Evolutionary conservation across 2,329 filamentous ascomycete genomes (phyloP).

Genomic region (Colletotrichum euphorbiae): DNA sequence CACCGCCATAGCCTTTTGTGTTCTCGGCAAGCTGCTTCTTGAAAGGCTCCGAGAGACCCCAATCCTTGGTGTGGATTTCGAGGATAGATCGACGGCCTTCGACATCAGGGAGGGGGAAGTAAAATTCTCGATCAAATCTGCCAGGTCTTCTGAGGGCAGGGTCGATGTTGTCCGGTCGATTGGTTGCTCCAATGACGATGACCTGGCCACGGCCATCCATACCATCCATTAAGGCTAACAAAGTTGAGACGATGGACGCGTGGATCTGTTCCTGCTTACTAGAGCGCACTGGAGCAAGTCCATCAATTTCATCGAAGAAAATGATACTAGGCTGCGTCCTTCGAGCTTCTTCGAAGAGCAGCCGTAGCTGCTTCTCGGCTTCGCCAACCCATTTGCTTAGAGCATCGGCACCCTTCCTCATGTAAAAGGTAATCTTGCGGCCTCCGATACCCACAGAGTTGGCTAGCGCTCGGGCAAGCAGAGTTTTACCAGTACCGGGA

Average conservation of each 20-base stretch:
- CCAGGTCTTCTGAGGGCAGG: constrained; percentile 94
- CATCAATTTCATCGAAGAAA: constrained; percentile 99
- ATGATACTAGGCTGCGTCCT: constrained; percentile 99
- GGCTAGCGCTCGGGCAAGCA: constrained; percentile 92
- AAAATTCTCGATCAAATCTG: constrained; percentile 97
- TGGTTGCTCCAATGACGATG: constrained; percentile 98
- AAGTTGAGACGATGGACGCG: constrained; percentile 93
- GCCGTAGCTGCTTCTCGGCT: constrained; percentile 91
- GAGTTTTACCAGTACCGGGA: constrained; percentile 95
- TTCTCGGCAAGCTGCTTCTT: constrained; percentile 86
- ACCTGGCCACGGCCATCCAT: constrained; percentile 99
- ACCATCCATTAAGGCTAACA: constrained; percentile 95
- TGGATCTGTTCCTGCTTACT: constrained; percentile 99
- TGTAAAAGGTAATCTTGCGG: constrained; percentile 97
- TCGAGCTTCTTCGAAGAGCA: constrained; percentile 94
- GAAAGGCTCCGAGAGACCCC: constrained; percentile 84
- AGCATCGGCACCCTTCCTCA: constrained; percentile 98
- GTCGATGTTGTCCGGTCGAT: constrained; percentile 95
- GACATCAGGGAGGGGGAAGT: constrained; percentile 90
- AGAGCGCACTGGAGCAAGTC: constrained; percentile 92
- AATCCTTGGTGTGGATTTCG: constrained; percentile 94
- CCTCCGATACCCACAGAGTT: constrained; percentile 91
- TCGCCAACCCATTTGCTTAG: constrained; percentile 99
- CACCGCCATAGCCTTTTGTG: constrained; percentile 97
- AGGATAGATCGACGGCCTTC: constrained; percentile 87